These are phyloP conservation scores for Lepidium sativum DNA, from an alignment of 345 rosid genomes.

Conservation along the genomic window DNA sequence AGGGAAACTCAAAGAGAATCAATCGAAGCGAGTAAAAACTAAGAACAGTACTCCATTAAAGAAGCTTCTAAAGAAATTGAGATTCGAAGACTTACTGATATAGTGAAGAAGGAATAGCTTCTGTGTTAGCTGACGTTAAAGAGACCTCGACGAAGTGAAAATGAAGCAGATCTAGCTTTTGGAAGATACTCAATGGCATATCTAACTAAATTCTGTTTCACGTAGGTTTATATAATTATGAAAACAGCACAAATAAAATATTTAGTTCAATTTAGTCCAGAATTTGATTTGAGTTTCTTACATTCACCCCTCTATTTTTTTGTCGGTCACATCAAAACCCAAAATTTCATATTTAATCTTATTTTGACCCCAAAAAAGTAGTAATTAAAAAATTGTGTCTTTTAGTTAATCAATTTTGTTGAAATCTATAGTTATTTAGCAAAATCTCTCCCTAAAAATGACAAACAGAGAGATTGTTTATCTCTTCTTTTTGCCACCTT, in stretches of 20 bases:
- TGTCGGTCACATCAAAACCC: neutral
- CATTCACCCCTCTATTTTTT: neutral
- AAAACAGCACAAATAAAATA: neutral
- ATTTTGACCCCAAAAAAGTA: too few species aligned
- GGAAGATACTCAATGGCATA: neutral
- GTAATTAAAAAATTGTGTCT: too few species aligned
- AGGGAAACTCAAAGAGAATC: neutral
- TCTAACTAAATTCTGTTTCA: neutral
- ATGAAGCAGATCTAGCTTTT: slow-evolving; percentile 6
- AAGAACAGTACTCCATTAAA: neutral
- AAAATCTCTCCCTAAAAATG: neutral
- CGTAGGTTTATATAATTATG: neutral
- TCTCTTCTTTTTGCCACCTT: slow-evolving; percentile 83
- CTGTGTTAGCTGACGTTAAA: neutral
- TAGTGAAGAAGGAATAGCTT: neutral
- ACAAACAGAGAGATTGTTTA: slow-evolving; percentile 12
- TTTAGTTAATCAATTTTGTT: too few species aligned
- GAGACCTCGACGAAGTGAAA: slow-evolving; percentile 5
- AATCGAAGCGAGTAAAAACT: neutral
- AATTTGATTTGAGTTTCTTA: neutral
- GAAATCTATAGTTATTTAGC: too few species aligned
- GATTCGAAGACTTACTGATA: slow-evolving; percentile 11
- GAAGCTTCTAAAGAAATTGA: neutral
- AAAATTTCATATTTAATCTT: neutral
- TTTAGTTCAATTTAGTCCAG: neutral